Evolutionary conservation across 345 rosid genomes (phyloP), one percentile per base, ranked within the genome.

Genomic region (Trapa incisa): DNA sequence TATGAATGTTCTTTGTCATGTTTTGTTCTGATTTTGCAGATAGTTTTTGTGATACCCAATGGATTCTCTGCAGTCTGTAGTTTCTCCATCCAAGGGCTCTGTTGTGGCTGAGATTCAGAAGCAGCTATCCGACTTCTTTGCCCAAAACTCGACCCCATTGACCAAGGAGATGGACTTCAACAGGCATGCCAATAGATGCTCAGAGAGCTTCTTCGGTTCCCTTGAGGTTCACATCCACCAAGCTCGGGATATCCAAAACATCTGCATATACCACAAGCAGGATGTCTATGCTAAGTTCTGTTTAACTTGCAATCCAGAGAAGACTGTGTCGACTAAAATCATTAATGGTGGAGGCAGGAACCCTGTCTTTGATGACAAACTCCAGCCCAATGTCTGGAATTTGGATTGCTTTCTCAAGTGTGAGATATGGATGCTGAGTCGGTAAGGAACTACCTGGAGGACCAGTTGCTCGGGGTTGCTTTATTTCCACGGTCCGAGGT

Each of bases 201-300:
- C n/a, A 38, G 83, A 81, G 70, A 76, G 74, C 69, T 78, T 68
- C 76, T 68, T 87, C 39, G 97, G 99, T 52, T 72, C 75, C 37
- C 92, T 95, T 45, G 86, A 86, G 68, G 92, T 91, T 68, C 83
- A 71, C 78, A 71, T 95, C 32, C 96, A 91, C 76, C 92, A 88
- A 75, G 99, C 99, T 16, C 83, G 99, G 77, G 99, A 95, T 74
- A 91, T 95, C 70, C 97, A 95, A 1, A 95, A 95, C 86, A 85
- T 95, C 74, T 95, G 99, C 86, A 95, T 95, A 80, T 95, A 95
- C 86, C 99, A 95, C 77, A 95, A 95, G 82, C 99, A 95, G 75
- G 99, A 95, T 75, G 99, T 95, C 71, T 95, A 95, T 79, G 97
- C 97, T 65, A 95, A 89, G 90, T 80, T 91, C 77, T 89, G 96